A percentile compares a stretch with the other conserved stretches of the same genome.
phyloP scores from a whole-genome alignment of 2,329 filamentous ascomycete species.

The Fusarium xyrophilum region DNA sequence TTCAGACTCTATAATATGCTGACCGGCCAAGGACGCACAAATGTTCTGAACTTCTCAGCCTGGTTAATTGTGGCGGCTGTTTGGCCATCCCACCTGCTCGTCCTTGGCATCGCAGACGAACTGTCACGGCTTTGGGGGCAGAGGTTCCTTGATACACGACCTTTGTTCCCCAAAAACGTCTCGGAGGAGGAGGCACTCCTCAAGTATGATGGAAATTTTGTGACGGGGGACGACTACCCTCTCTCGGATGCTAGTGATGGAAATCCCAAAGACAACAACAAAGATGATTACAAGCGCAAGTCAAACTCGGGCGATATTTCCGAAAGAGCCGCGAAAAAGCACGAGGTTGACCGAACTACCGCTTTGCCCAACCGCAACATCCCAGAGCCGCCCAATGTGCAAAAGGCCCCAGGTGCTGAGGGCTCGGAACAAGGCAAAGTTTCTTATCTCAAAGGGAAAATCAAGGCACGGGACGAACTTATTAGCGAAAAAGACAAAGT shows the following conservation, averaged over 20 bases:
- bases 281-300: background rate
- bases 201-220: background rate
- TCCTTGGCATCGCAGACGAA: background rate
- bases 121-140: background rate
- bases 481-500: background rate
- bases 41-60: background rate
- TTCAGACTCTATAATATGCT: background rate
- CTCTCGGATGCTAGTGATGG: background rate
- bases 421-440: background rate
- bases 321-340: background rate
- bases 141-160: background rate
- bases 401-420: background rate
- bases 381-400: background rate
- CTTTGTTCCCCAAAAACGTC: background rate
- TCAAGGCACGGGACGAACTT: background rate
- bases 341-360: background rate
- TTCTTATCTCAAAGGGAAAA: background rate
- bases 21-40: background rate
- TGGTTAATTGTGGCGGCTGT: background rate
- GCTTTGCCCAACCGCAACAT: background rate
- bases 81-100: background rate
- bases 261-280: background rate
- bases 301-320: background rate
- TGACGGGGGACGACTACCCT: too few relatives aligned
- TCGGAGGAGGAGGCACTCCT: background rate